Conservation (phyloP, 805 yeast genomes). For the Pichia cabralensis region DNA sequence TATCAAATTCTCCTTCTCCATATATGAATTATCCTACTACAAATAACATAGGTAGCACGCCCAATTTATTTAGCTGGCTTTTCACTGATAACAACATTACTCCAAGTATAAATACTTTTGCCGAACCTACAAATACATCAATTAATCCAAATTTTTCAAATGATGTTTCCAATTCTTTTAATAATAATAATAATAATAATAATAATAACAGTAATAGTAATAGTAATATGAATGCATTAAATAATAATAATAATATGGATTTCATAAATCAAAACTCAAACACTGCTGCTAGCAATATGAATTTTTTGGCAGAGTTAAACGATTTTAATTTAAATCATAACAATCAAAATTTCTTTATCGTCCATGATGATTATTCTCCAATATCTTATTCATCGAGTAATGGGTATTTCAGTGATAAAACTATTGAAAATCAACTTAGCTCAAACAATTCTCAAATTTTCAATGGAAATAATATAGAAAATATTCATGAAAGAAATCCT, state of each 20-base stretch:
- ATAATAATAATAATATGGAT: neutral
- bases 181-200: constrained; percentile 3
- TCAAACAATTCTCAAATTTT: too few relatives aligned
- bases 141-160: too few relatives aligned
- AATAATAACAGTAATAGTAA: neutral
- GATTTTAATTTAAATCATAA: constrained; percentile 19
- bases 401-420: constrained; percentile 2
- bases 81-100: constrained; percentile 15
- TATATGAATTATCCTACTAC: neutral
- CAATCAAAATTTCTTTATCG: constrained; percentile 22
- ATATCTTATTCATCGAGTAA: constrained; percentile 12
- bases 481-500: too few relatives aligned
- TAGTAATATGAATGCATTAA: neutral
- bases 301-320: constrained; percentile 15
- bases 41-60: constrained; percentile 1
- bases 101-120: neutral
- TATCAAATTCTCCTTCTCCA: neutral
- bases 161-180: too few relatives aligned
- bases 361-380: constrained; percentile 21
- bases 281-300: constrained; percentile 2
- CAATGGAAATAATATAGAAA: too few relatives aligned
- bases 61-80: constrained; percentile 20
- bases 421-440: neutral
- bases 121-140: neutral
- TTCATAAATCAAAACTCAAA: too few relatives aligned